These are phyloP conservation scores for Chaetomium globosum DNA, from an alignment of 2,329 filamentous ascomycete genomes.

Conservation along the genomic window DNA sequence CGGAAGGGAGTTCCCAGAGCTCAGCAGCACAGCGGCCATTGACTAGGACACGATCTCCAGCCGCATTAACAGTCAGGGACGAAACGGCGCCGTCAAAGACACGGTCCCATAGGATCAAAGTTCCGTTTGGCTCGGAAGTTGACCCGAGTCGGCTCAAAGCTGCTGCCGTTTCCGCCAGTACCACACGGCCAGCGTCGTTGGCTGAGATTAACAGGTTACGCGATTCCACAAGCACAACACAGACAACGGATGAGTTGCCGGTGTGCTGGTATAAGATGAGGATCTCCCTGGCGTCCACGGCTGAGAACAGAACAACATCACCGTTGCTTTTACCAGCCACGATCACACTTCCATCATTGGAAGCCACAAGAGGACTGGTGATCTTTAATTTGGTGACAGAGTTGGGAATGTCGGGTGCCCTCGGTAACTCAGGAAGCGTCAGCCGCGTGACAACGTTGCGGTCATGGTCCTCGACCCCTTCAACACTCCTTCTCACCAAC, in stretches of 20 bases:
- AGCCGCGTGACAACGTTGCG: conserved; percentile 29
- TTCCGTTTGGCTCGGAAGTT: neutral
- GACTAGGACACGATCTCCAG: conserved; percentile 35
- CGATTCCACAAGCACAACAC: conserved; percentile 32
- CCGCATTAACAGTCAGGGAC: neutral
- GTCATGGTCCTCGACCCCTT: conserved; percentile 23
- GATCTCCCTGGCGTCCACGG: conserved; percentile 27
- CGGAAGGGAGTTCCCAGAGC: conserved; percentile 37
- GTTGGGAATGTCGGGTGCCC: conserved; percentile 8
- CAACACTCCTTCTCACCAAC: conserved; percentile 36
- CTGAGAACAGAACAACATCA: conserved; percentile 35
- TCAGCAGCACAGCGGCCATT: conserved; percentile 30
- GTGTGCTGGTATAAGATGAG: conserved; percentile 36
- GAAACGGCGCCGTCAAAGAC: neutral
- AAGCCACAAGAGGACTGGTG: conserved; percentile 29
- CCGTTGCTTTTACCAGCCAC: conserved; percentile 39
- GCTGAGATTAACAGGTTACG: conserved; percentile 37
- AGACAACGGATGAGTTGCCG: conserved; percentile 29
- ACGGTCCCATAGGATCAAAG: conserved; percentile 26
- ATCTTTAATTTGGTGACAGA: conserved; percentile 32
- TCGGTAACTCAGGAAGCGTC: neutral
- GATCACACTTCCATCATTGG: conserved; percentile 30
- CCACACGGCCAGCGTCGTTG: conserved; percentile 37
- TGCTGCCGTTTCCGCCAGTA: conserved; percentile 32
- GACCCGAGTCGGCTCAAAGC: neutral